Base-by-base conservation (phyloP, 1,284 basidiomycete species). In the Ceratobasidium sp. region DNA sequence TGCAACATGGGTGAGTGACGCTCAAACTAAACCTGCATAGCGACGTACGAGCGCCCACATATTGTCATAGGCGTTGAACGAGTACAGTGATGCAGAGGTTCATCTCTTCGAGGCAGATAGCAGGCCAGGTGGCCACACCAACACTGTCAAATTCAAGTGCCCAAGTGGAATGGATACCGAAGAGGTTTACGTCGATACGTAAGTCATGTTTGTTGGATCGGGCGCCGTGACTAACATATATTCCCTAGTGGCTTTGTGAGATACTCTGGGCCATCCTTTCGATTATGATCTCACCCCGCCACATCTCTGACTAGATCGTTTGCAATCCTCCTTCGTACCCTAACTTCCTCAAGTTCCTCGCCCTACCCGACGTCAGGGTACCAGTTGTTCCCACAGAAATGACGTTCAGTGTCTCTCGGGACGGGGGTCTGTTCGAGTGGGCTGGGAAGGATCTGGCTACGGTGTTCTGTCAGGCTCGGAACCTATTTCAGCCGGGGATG, bases 311-410 rank as follows among this genome's bases (percentile, higher is more conserved):
- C 0, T 79, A 92, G 90, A 91, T 93, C 80, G 93, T 94, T 17
- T 90, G 92, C 83, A 95, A 95, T 81, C 90, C 91, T 0, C 86
- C 86, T 54, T 94, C 92, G 0, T 95, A 95, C 80, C 95, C 94
- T 13, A 95, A 95, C 83, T 94, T 95, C 80, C 85, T 93, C 54
- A 88, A 88, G 44, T 94, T 95, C 82, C 86, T 95, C 62, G n/a
- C 82, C 86, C 40, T 86, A 89, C 80, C 83, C 15, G 82, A 85
- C 2, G 86, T 94, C 40, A 46, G 32, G 32, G 43, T 71, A 46
- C 84, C 84, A 1, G 87, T 90, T 46, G 81, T 90, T 29, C 86
- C 87, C 4, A 93, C 92, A 0, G 89, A 91, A 79, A 95, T 95
- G 92, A 91, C 92, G 0, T 95, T 96, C 82, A 88, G 89, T 76